A percentile compares a stretch with the other conserved stretches of the same genome.
These are phyloP conservation scores for Aspergillus tamarii DNA, from an alignment of 2,329 filamentous ascomycete species.

Conservation along the genomic window DNA sequence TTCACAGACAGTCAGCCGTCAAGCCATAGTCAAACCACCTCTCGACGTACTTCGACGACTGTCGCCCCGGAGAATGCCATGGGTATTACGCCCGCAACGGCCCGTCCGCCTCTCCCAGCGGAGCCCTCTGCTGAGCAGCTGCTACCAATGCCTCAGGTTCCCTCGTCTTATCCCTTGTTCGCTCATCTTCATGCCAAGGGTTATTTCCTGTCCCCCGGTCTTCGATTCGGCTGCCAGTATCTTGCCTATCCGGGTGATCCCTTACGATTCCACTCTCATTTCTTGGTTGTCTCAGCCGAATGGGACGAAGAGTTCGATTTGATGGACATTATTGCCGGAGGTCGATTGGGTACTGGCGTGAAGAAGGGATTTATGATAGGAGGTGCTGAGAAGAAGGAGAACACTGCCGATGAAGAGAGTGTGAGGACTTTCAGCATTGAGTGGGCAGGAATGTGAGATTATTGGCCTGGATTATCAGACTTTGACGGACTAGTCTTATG, in stretches of 20 bases:
- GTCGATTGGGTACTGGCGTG: slow-evolving; percentile 86
- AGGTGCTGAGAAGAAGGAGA: slow-evolving; percentile 57
- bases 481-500: not conserved
- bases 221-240: slow-evolving; percentile 93
- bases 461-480: not conserved
- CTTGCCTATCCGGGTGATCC: slow-evolving; percentile 95
- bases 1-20: slow-evolving; percentile 24
- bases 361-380: slow-evolving; percentile 95
- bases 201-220: slow-evolving; percentile 87
- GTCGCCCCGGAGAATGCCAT: slow-evolving; percentile 26
- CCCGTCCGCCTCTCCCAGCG: slow-evolving; percentile 49
- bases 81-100: slow-evolving; percentile 55
- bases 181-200: slow-evolving; percentile 75
- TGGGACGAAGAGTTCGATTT: slow-evolving; percentile 88
- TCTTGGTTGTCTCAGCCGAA: slow-evolving; percentile 78
- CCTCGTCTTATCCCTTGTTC: slow-evolving; percentile 72
- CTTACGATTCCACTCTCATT: slow-evolving; percentile 92
- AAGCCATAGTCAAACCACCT: slow-evolving; percentile 13
- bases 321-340: slow-evolving; percentile 82
- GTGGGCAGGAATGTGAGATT: slow-evolving; percentile 84
- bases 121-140: slow-evolving; percentile 29
- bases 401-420: slow-evolving; percentile 36
- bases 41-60: slow-evolving; percentile 19
- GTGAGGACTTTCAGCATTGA: slow-evolving; percentile 82
- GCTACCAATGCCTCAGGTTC: slow-evolving; percentile 40